phyloP scores from a whole-genome alignment of 768 basidiomycete species.

The Symmetrospora coprosmae region DNA sequence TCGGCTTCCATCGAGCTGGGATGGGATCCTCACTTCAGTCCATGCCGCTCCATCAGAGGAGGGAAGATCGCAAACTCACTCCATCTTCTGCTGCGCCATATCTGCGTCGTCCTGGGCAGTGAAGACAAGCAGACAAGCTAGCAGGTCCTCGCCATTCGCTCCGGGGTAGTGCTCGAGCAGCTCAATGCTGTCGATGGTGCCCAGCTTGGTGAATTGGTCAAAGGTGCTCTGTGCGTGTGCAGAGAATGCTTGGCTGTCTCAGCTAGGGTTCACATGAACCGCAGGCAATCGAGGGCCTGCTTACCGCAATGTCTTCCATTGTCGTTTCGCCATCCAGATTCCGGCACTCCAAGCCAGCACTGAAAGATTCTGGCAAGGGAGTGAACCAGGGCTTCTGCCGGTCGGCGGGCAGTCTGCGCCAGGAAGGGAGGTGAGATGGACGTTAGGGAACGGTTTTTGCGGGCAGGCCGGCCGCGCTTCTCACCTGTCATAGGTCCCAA shows the following conservation, averaged over 20 bases:
- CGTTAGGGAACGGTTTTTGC: background rate
- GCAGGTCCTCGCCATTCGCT: background rate
- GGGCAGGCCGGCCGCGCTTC: background rate
- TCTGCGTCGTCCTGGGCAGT: conserved; percentile 1
- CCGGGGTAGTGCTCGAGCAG: background rate
- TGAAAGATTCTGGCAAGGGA: conserved; percentile 1
- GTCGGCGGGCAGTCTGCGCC: conserved; percentile 3
- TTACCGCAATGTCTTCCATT: background rate
- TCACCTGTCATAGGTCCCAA: background rate
- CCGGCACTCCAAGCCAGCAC: background rate
- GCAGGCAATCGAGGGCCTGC: no score
- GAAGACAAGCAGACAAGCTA: no score
- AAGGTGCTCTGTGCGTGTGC: background rate
- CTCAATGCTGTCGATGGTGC: conserved; percentile 5
- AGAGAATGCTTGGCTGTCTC: background rate
- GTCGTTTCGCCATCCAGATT: background rate
- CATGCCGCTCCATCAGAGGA: no score
- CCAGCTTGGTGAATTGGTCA: conserved; percentile 1
- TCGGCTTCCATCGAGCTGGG: background rate
- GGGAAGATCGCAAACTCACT: no score
- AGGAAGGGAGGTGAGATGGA: background rate
- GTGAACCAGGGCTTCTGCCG: conserved; percentile 14
- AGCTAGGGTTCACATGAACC: background rate
- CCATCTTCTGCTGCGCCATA: background rate
- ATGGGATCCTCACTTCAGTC: no score